Evolutionary conservation across 805 yeast genomes (phyloP).

Genomic region (Sporopachydermia quercuum): DNA sequence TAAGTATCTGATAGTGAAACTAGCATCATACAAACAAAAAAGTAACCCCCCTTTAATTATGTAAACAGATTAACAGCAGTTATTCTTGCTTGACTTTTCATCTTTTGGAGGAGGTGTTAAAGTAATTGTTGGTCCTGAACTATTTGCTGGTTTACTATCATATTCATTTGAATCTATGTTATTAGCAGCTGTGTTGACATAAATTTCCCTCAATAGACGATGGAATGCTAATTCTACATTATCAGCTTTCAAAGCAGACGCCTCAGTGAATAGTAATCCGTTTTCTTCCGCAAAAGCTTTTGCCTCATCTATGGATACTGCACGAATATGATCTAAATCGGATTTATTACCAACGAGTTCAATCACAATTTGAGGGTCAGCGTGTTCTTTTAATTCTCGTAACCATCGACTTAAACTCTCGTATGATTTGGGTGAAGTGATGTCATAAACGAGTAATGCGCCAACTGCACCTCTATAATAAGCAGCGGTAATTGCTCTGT

Average conservation of each 20-base stretch:
- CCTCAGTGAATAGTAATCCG: constrained; percentile 84
- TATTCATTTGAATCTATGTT: background rate
- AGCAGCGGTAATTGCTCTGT: constrained; percentile 86
- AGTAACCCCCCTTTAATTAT: too few species aligned
- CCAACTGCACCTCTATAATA: constrained; percentile 94
- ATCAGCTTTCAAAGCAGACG: constrained; percentile 85
- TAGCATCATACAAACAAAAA: too few species aligned
- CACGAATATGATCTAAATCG: constrained; percentile 85
- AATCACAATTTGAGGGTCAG: constrained; percentile 91
- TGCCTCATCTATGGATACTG: constrained; percentile 97
- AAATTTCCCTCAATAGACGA: constrained; percentile 82
- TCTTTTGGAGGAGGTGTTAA: constrained; percentile 90
- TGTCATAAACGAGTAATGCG: constrained; percentile 81
- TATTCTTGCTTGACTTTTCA: constrained; percentile 35
- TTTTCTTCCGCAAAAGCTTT: constrained; percentile 83
- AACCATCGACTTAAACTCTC: constrained; percentile 81
- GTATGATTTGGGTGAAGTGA: constrained; percentile 71
- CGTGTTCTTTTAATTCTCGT: constrained; percentile 89
- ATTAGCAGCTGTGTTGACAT: constrained; percentile 31
- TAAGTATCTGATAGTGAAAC: too few species aligned
- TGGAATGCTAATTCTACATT: constrained; percentile 92
- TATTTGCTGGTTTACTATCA: background rate
- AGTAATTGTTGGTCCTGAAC: constrained; percentile 69
- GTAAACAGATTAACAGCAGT: constrained; percentile 65
- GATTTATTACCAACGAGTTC: constrained; percentile 88